Evolutionary conservation across 1,284 basidiomycete species (phyloP).

Genomic region (Dichomitus squalens): DNA sequence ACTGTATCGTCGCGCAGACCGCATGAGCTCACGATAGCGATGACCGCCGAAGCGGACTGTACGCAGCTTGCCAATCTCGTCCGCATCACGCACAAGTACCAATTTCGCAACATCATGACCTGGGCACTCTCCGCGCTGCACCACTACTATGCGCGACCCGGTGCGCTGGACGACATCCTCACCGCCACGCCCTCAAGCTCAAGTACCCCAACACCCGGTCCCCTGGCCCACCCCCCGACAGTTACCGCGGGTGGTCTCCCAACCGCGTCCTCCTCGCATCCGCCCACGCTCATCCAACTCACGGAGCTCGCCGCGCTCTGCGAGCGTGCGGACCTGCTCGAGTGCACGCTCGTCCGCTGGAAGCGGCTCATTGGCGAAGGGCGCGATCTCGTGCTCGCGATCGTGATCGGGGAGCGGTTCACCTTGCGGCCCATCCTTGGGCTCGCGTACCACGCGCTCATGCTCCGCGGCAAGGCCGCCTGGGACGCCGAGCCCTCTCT

Average conservation of each 20-base stretch:
- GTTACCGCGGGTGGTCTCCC: conserved; percentile 15
- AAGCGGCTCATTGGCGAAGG: conserved; percentile 45
- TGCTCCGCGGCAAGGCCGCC: conserved; percentile 42
- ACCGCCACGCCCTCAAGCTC: conserved; percentile 12
- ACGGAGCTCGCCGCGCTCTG: conserved; percentile 49
- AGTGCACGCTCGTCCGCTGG: conserved; percentile 40
- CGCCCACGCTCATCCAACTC: conserved; percentile 40
- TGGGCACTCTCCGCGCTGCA: conserved; percentile 51
- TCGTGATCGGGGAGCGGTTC: conserved; percentile 45
- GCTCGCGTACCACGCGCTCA: conserved; percentile 46
- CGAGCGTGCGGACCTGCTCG: conserved; percentile 45
- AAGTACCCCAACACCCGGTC: neutral
- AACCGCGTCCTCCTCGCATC: conserved; percentile 8
- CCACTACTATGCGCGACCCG: conserved; percentile 38
- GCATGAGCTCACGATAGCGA: conserved; percentile 47
- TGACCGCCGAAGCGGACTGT: conserved; percentile 42
- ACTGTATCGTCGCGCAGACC: conserved; percentile 35
- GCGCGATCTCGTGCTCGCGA: conserved; percentile 45
- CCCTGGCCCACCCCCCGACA: conserved; percentile 22
- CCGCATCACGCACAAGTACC: conserved; percentile 58
- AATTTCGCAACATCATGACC: conserved; percentile 50
- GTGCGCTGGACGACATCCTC: conserved; percentile 32
- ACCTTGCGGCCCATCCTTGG: conserved; percentile 43
- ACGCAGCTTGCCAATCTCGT: conserved; percentile 49
- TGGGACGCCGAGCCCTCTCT: conserved; percentile 43